Percentiles rank a stretch among this genome's conserved stretches.
Conservation (phyloP, 768 basidiomycete species). For the Macrolepiota dolichaula region DNA sequence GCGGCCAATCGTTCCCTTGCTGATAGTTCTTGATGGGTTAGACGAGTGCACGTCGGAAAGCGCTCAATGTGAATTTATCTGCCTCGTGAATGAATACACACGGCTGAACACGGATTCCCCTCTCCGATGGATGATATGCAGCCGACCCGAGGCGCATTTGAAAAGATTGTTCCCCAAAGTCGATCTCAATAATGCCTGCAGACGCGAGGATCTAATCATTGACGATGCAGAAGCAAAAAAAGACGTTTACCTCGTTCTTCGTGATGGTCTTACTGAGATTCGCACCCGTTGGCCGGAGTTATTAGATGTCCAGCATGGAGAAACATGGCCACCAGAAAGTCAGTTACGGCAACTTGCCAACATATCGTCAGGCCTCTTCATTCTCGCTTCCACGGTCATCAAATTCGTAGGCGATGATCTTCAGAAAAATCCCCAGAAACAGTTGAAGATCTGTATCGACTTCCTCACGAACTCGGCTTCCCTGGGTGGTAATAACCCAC, state of each 20-base stretch:
- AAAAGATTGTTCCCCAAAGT: background rate
- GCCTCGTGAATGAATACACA: background rate
- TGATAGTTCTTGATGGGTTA: slow-evolving; percentile 2
- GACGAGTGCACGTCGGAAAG: slow-evolving; percentile 2
- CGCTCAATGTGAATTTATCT: background rate
- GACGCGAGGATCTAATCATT: background rate
- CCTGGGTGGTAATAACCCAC: background rate
- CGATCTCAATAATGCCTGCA: background rate
- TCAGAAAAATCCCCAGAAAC: background rate
- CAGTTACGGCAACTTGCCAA: background rate
- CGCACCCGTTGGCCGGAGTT: background rate
- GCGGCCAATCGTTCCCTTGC: background rate
- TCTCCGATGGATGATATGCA: background rate
- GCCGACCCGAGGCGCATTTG: background rate
- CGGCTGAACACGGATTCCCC: background rate
- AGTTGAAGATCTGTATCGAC: background rate
- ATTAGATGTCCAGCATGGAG: background rate
- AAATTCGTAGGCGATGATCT: background rate
- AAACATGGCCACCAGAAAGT: background rate
- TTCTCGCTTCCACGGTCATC: background rate
- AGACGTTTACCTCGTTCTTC: background rate
- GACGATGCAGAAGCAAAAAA: background rate
- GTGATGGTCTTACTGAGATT: background rate
- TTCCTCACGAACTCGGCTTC: background rate
- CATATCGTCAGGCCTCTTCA: background rate